Evolutionary conservation across 2,329 filamentous ascomycete genomes (phyloP), one percentile per base, ranked within the genome.

Genomic region (Ambrosiella cleistominuta): DNA sequence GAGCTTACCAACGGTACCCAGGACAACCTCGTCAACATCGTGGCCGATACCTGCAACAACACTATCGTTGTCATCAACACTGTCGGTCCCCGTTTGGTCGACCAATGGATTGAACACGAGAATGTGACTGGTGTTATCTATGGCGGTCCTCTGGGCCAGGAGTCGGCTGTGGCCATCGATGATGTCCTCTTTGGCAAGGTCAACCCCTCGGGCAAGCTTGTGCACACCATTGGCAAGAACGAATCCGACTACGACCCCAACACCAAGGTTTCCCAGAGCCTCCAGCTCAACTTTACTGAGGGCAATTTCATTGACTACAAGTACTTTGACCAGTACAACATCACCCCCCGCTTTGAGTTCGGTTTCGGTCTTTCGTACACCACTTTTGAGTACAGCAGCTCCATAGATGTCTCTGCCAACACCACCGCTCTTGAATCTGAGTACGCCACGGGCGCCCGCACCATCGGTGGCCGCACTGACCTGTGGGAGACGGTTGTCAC

Each of bases 1-100:
- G 74, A 74, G 5, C 70, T 86, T 50, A 74, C 75, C 45, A 86
- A 91, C 65, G 82, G 83, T 60, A 80, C 79, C 57, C 81, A 78
- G 1, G 81, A 85, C 61, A 68, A 66, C 0, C 68, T 85, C 0
- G 74, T 85, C 50, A 68, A 68, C 1, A 73, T 75, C 47, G 79
- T 85, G 0, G 81, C 82, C 0, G 68, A 71, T 7, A 70, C 71
- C 19, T 85, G 81, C 67, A 73, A 71, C 62, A 83, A 79, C 61
- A 84, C 82, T 1, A 72, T 85, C 17, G 82, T 85, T 0, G 70
- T 83, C 0, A 72, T 85, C 7, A 81, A 85, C 67, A 84, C 82
- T 45, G 78, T 80, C 0, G 82, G 82, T 0, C 71, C 76, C 7
- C 73, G 81, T 1, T 66, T 82, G 0, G 75, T 85, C 0, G 81